Evolutionary conservation across 2,329 filamentous ascomycete genomes (phyloP), one percentile per base, ranked within the genome.

Genomic region (Talaromyces sp.): DNA sequence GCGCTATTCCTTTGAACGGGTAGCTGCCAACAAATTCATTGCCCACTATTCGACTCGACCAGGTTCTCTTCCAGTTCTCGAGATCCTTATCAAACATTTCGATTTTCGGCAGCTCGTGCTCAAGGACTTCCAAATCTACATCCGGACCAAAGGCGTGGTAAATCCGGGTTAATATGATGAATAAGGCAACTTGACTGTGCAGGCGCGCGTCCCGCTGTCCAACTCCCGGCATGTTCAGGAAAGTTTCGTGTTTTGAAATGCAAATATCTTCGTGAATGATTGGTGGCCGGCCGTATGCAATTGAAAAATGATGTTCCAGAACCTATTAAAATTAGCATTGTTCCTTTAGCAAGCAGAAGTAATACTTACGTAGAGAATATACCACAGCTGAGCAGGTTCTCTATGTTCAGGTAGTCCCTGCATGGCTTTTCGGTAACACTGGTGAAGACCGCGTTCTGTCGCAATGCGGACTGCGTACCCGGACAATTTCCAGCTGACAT

Each of bases 401-500:
- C 69, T 65, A 58, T 75, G 73, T 29, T 75, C 73, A 26, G 69
- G 67, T 32, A 73, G 75, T 3, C 73, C 73, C 61, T 73, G 70
- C 38, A 67, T 66, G n/a, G 73, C 73, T 63, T 74, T 75, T 41
- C 75, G 71, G 59, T 77, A 78, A 55, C 71, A 78, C 58, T 77
- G 76, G 50, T 77, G 75, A 26, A 78, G 67, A 50, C 74, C 75
- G 35, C 73, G 75, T 60, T 78, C 76, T 4, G 75, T 78, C 7
- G 77, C 75, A 63, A 77, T 76, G 9, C 75, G 73, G 10, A 76
- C 73, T 10, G 74, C 75, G 63, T 77, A 74, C 3, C 74, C 75
- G n/a, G 75, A 77, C 3, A 77, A 64, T 60, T 76, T 82, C 80
- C 70, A 80, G 73, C 64, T 81, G 17, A 83, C 77, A 66, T 84